A percentile compares a stretch with the other conserved stretches of the same genome.
phyloP scores from a whole-genome alignment of 257 asterid genomes.

The Plectranthus barbatus region DNA sequence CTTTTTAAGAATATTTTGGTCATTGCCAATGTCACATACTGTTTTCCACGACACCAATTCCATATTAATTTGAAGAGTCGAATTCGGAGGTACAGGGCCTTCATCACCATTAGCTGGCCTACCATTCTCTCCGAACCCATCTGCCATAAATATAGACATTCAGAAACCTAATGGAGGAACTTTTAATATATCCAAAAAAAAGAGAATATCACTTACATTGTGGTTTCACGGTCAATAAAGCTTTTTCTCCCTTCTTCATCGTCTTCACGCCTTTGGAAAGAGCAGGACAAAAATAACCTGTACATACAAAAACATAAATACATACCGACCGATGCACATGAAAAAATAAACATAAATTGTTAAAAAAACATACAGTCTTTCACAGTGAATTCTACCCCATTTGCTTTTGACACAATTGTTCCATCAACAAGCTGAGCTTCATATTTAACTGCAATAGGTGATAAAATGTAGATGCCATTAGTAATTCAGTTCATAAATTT shows the following conservation, averaged over 20 bases:
- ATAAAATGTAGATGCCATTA: not conserved
- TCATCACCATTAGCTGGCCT: conserved; percentile 14
- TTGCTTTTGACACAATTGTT: conserved; percentile 32
- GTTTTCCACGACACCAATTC: conserved; percentile 47
- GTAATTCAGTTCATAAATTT: not conserved
- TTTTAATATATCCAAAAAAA: not conserved
- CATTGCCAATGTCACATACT: conserved; percentile 35
- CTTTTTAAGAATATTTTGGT: conserved; percentile 40
- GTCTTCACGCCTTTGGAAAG: conserved; percentile 40
- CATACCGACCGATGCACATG: not conserved
- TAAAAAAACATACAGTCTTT: conserved; percentile 29
- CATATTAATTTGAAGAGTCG: conserved; percentile 30
- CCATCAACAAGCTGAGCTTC: conserved; percentile 46
- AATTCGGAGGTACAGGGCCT: conserved; percentile 34
- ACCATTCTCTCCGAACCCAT: conserved; percentile 55
- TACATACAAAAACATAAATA: not conserved
- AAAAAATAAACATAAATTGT: not conserved
- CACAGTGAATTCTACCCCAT: conserved; percentile 43
- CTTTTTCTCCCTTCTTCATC: conserved; percentile 55
- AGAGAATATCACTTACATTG: conserved; percentile 20
- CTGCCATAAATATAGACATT: conserved; percentile 16
- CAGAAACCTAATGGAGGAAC: conserved; percentile 1
- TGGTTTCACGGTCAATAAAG: conserved; percentile 29
- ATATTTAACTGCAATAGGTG: conserved; percentile 31
- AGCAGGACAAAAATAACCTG: conserved; percentile 55